A percentile compares a stretch with the other conserved stretches of the same genome.
Evolutionary conservation across 1,284 basidiomycete species (phyloP).

Genomic region (Marasmius fiardii): DNA sequence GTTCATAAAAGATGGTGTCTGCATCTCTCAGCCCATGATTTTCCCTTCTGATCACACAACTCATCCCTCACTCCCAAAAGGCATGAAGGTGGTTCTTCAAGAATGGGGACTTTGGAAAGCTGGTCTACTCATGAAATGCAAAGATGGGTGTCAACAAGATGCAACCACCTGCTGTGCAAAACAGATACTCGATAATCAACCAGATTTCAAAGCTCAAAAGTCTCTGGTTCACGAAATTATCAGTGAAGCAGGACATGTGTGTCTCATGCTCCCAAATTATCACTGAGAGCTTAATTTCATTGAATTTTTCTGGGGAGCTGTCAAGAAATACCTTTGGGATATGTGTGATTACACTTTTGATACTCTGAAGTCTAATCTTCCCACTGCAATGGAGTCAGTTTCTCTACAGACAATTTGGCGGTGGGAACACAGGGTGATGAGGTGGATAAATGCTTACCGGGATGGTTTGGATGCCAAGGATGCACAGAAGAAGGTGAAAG

Average conservation of each 20-base stretch:
- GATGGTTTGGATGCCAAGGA: conserved; percentile 17
- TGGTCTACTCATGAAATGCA: conserved; percentile 8
- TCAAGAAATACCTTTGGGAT: conserved; percentile 21
- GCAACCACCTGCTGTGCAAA: conserved; percentile 5
- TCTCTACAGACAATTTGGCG: conserved; percentile 19
- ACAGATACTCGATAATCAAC: conserved; percentile 11
- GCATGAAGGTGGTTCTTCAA: background rate
- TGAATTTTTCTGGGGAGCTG: conserved; percentile 26
- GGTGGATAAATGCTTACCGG: conserved; percentile 27
- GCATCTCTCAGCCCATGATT: conserved; percentile 12
- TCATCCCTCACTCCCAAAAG: conserved; percentile 2
- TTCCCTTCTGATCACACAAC: conserved; percentile 2
- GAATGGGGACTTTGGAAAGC: conserved; percentile 8
- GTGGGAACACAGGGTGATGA: conserved; percentile 24
- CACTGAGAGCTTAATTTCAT: conserved; percentile 35
- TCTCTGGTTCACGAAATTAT: conserved; percentile 28
- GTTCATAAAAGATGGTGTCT: conserved; percentile 9
- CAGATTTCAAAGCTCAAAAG: conserved; percentile 23
- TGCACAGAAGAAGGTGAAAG: conserved; percentile 21
- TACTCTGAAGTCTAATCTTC: conserved; percentile 19
- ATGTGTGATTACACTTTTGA: conserved; percentile 22
- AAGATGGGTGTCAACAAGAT: background rate
- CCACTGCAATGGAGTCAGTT: conserved; percentile 18
- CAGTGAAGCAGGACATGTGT: conserved; percentile 24
- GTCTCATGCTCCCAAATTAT: conserved; percentile 29